Evolutionary conservation across 192 early-diverging fungal genomes (phyloP), one percentile per base, ranked within the genome.

Genomic region (Allomyces javanicus): DNA sequence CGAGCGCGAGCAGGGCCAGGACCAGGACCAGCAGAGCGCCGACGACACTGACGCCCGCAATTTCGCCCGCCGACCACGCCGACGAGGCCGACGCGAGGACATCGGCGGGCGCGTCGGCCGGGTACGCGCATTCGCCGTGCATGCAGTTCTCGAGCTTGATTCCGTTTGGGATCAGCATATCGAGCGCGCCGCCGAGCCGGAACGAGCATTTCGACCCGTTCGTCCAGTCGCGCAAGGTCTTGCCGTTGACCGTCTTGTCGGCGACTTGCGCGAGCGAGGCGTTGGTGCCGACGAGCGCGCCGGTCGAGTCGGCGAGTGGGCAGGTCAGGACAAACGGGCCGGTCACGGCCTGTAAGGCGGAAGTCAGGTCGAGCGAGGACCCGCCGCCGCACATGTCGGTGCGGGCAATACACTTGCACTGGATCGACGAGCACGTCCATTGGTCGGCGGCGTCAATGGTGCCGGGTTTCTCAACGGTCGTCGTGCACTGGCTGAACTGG

Each of bases 81-180:
- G 11, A 25, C 24, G 69, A 26, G 25, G 66, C 12, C 0, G 68
- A 22, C 0, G 61, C 55, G 7, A 70, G 0, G 0, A 68, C 63
- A 19, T 58, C 21, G 17, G 67, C 67, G 2, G 44, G 45, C 65
- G 69, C 76, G 64, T 76, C 77, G 4, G 61, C 67, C 1, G 73
- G 67, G 65, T 67, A 69, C 21, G 77, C 81, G 73, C 84, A 86
- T 64, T 83, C 81, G 26, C 84, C 84, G 44, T 74, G 67, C n/a
- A 66, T 62, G 67, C 84, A 86, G 45, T 78, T 68, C 1, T 40
- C 25, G 33, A 86, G 68, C 23, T 67, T 25, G n/a, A 86, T 64
- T 14, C 84, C 84, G 11, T 70, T 63, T 0, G 84, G 81, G 64
- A 86, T 76, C 61, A 86, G 58, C 22, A 44, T 73, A 10, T 64